Evolutionary conservation across 306 rosid species (phyloP), one percentile per base, ranked within the genome.

Genomic region (Cucumis hystrix): DNA sequence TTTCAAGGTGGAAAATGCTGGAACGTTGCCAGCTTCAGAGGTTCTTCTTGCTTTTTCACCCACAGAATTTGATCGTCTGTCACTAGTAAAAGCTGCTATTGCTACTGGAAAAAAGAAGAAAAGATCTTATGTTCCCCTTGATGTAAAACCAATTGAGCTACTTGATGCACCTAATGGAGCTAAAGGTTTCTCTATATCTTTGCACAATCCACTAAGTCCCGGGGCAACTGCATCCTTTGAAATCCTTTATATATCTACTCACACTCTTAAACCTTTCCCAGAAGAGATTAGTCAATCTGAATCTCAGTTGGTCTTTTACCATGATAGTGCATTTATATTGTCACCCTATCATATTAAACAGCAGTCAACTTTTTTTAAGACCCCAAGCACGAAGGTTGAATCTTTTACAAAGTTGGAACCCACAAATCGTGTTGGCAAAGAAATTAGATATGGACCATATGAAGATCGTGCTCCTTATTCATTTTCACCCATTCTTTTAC

Each of bases 211-310:
- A 10, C 79, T 95, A 55, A 77, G 72, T 67, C 78, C 85, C 23
- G 96, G 89, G 78, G 93, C 88, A 84, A 88, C 87, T 56, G 87
- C 79, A 40, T 88, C 93, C 71, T 58, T 95, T 12, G 99, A 95
- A 85, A 93, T 95, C 80, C 88, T 89, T 79, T 95, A 89, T 84
- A 78, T 86, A 61, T 85, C 93, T 88, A 89, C 99, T 20, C 96
- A 72, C 78, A 88, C 90, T 76, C 86, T 92, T 77, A 97, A 91
- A 85, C 97, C 99, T 74, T 95, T 90, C 85, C 99, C 99, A 25
- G 87, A 78, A 57, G 97, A 95, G 87, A 90, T 95, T 82, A 88
- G 90, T 84, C 99, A 95, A 56, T 85, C 97, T 49, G 99, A 95
- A 85, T 76, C 97, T 4, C 99, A 95, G 84, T 86, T 92, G 88